Evolutionary conservation across 352 stramenopile genomes (phyloP).

Genomic region (Pythium sukuiense): DNA sequence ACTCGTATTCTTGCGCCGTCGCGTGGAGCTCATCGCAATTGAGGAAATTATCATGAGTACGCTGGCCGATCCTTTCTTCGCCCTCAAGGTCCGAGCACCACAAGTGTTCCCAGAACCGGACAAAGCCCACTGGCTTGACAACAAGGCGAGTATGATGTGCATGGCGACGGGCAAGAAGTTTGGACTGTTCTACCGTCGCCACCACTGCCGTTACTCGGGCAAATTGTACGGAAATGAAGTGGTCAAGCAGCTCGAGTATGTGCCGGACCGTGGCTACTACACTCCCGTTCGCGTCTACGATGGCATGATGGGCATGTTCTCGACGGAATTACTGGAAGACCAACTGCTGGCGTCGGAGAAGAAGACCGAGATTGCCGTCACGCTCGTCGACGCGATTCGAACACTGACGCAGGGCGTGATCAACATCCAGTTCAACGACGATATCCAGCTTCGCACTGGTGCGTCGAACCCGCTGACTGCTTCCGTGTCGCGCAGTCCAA

Average conservation of each 20-base stretch:
- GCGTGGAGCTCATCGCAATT: constrained; percentile 55
- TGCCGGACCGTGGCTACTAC: constrained; percentile 83
- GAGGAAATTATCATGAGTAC: constrained; percentile 83
- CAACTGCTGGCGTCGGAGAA: constrained; percentile 81
- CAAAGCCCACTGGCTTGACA: constrained; percentile 83
- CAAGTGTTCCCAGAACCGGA: constrained; percentile 58
- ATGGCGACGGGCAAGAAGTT: constrained; percentile 89
- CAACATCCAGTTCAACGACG: constrained; percentile 71
- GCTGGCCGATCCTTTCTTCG: constrained; percentile 78
- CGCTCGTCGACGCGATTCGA: constrained; percentile 78
- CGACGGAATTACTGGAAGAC: constrained; percentile 81
- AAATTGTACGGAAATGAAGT: constrained; percentile 88
- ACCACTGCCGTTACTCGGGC: constrained; percentile 86
- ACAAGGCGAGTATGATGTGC: constrained; percentile 82
- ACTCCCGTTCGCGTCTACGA: constrained; percentile 78
- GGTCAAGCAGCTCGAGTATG: constrained; percentile 73
- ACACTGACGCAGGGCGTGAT: constrained; percentile 49
- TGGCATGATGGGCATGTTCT: constrained; percentile 77
- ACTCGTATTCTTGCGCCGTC: constrained; percentile 72
- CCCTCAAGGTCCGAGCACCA: constrained; percentile 62
- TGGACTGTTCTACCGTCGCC: constrained; percentile 81
- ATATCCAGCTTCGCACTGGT: constrained; percentile 54
- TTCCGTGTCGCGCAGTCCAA: constrained; percentile 53
- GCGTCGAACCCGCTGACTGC: constrained; percentile 26
- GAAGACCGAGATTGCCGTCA: constrained; percentile 86